Conservation (phyloP, 169 alveolate genomes). For the Cystoisospora suis region DNA sequence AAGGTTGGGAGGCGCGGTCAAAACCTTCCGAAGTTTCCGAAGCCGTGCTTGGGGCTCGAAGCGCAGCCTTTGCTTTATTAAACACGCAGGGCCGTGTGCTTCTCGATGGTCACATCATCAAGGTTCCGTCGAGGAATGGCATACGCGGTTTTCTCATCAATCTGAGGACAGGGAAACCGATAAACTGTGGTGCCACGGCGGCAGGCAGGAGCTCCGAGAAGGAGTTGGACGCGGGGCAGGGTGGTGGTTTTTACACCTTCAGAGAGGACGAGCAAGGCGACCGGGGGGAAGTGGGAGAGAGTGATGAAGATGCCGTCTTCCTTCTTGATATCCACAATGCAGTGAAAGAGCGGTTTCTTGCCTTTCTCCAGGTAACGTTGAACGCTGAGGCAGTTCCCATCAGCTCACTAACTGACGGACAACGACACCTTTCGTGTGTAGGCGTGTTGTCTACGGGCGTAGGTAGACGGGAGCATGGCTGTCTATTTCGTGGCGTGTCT, state of each 20-base stretch:
- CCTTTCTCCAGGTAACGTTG: neutral
- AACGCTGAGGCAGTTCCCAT: too few relatives aligned
- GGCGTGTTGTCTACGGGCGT: too few relatives aligned
- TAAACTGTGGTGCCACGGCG: too few relatives aligned
- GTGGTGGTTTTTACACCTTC: neutral
- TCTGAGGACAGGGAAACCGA: neutral
- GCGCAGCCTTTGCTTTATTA: slow-evolving; percentile 3
- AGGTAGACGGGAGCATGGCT: too few relatives aligned
- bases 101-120: neutral
- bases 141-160: neutral
- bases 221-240: neutral
- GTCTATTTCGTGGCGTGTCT: too few relatives aligned
- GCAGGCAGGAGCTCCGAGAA: too few relatives aligned
- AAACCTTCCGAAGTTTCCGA: neutral
- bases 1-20: too few relatives aligned
- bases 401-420: too few relatives aligned
- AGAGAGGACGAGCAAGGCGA: neutral
- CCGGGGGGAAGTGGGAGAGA: neutral
- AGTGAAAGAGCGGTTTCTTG: neutral
- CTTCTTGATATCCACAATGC: neutral
- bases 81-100: slow-evolving; percentile 31
- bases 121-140: neutral
- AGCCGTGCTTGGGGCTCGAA: neutral
- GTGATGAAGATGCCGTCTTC: neutral
- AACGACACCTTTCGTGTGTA: too few relatives aligned